Percentiles rank a stretch among this genome's conserved stretches.
These are phyloP conservation scores for Rhizopogon roseolus DNA, from an alignment of 768 basidiomycete species.

Conservation along the genomic window DNA sequence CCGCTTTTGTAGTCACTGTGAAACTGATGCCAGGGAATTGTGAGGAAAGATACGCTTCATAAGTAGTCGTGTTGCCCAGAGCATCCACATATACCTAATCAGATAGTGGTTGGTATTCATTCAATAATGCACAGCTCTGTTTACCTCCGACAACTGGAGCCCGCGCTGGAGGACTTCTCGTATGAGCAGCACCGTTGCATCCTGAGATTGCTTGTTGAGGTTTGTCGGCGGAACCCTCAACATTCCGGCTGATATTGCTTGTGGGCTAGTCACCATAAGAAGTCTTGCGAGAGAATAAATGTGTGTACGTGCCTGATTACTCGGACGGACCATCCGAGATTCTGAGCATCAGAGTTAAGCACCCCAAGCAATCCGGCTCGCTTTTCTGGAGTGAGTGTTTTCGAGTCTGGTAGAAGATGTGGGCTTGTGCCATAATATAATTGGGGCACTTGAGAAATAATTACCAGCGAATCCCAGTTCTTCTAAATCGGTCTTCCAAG, in stretches of 20 bases:
- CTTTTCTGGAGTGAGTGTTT: slow-evolving; percentile 72
- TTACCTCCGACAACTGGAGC: slow-evolving; percentile 73
- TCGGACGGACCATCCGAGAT: slow-evolving; percentile 79
- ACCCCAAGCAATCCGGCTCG: slow-evolving; percentile 61
- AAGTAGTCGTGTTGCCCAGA: slow-evolving; percentile 80
- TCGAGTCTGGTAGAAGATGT: slow-evolving; percentile 68
- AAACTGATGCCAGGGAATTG: slow-evolving; percentile 83
- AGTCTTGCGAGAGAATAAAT: neutral
- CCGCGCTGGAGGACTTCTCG: slow-evolving; percentile 78
- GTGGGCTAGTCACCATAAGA: slow-evolving; percentile 52
- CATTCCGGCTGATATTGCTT: slow-evolving; percentile 91
- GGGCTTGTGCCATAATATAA: neutral
- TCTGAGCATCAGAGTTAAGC: slow-evolving; percentile 63
- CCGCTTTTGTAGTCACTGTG: slow-evolving; percentile 90
- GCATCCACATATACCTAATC: slow-evolving; percentile 90
- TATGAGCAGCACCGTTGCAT: slow-evolving; percentile 88
- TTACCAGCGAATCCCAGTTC: slow-evolving; percentile 87
- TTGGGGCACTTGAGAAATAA: slow-evolving; percentile 8
- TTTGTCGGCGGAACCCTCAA: slow-evolving; percentile 77
- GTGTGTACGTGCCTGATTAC: slow-evolving; percentile 52
- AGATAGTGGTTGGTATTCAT: neutral
- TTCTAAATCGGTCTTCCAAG: slow-evolving; percentile 71
- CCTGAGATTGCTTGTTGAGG: slow-evolving; percentile 82
- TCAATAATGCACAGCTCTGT: neutral
- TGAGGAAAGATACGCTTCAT: slow-evolving; percentile 76